A percentile compares a stretch with the other conserved stretches of the same genome.
Evolutionary conservation across 169 alveolate genomes (phyloP).

Genomic region (Plasmodium fragile): DNA sequence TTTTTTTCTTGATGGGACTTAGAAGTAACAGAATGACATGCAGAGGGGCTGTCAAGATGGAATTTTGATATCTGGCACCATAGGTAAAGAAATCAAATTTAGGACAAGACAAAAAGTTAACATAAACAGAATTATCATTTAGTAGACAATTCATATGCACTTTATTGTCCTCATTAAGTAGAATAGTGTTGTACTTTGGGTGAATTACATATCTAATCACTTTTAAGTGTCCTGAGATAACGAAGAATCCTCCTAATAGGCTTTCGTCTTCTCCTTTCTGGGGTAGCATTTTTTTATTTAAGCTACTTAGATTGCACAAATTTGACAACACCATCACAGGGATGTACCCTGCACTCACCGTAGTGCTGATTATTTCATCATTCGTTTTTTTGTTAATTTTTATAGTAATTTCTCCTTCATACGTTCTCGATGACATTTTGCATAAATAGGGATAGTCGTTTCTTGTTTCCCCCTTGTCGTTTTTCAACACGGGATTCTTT

Average conservation of each 20-base stretch:
- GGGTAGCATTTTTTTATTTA: constrained; percentile 93
- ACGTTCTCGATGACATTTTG: constrained; percentile 41
- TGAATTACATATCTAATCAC: constrained; percentile 96
- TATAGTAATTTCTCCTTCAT: constrained; percentile 72
- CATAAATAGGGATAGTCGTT: constrained; percentile 73
- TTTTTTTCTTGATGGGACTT: constrained; percentile 67
- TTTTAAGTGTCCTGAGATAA: constrained; percentile 98
- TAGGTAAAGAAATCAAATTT: constrained; percentile 86
- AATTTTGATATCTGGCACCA: constrained; percentile 4
- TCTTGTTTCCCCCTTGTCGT: constrained; percentile 51
- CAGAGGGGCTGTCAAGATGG: constrained; percentile 8
- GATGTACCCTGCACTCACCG: constrained; percentile 92
- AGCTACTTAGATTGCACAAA: constrained; percentile 93
- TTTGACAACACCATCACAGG: constrained; percentile 98
- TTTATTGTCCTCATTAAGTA: constrained; percentile 74
- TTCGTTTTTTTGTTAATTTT: constrained; percentile 52
- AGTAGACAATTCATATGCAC: constrained; percentile 88
- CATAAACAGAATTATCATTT: constrained; percentile 88
- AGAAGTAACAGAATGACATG: constrained; percentile 27
- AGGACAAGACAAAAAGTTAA: constrained; percentile 88
- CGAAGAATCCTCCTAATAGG: constrained; percentile 99
- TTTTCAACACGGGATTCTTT: constrained; percentile 61
- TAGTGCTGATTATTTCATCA: constrained; percentile 49
- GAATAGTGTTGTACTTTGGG: constrained; percentile 95
- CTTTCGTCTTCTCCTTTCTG: constrained; percentile 97